These are phyloP conservation scores for Fraxinus sp. DNA, from an alignment of 305 asterid species.

Conservation along the genomic window DNA sequence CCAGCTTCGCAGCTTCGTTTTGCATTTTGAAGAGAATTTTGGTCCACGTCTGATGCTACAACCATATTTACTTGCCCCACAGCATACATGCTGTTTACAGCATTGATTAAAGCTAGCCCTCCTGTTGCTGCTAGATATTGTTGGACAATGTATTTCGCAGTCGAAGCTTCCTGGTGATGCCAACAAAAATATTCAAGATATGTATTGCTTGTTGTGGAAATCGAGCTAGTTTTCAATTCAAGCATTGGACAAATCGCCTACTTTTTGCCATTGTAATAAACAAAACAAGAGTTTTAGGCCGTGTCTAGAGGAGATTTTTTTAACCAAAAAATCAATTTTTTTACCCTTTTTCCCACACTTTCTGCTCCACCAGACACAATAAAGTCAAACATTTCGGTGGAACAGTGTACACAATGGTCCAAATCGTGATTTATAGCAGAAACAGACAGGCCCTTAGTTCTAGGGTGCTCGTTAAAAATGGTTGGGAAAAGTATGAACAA, in stretches of 20 bases:
- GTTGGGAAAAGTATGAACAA: not conserved
- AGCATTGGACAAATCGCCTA: not conserved
- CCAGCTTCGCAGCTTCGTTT: constrained; percentile 60
- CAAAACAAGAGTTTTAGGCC: not conserved
- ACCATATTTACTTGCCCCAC: constrained; percentile 75
- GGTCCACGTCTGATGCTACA: constrained; percentile 58
- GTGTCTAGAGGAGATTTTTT: no score
- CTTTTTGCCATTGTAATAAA: not conserved
- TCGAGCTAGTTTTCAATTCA: not conserved
- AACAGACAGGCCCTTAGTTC: not conserved
- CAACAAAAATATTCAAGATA: not conserved
- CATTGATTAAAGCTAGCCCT: constrained; percentile 62
- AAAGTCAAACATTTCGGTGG: no score
- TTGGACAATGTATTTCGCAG: constrained; percentile 88
- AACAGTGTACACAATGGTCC: no score
- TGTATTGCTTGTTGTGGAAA: not conserved
- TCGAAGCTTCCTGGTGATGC: constrained; percentile 67
- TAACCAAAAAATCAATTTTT: no score
- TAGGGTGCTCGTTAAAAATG: not conserved
- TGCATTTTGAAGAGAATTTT: constrained; percentile 35
- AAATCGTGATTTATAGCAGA: no score
- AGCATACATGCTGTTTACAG: constrained; percentile 75
- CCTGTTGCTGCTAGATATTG: constrained; percentile 95
- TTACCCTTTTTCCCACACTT: no score
- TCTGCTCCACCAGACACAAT: no score